Base-by-base conservation (phyloP, 1,139 yeast genomes). In the Zygoascus hellenicus region DNA sequence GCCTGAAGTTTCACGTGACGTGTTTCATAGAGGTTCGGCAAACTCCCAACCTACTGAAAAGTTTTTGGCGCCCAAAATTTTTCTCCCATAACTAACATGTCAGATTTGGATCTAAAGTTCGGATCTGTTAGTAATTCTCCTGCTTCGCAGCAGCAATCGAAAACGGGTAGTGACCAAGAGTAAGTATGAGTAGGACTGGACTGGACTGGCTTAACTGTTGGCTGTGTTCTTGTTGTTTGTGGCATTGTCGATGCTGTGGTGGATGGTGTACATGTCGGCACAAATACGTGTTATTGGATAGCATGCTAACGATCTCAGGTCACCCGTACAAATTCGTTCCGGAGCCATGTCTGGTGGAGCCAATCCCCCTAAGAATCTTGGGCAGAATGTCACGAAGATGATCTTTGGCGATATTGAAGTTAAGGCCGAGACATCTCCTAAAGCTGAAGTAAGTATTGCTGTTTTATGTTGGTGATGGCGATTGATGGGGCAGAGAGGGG, bases 361-460 rank as follows among this genome's bases (percentile, higher is more conserved):
- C 17, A 45, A 44, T 29, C 56, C 52, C 22, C 55, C 51, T 13
- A 49, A 51, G 40, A 43, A 46, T 31, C 43, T 48, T 28, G 48
- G 47, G 9, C 53, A 49, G 4, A 42, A 42, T 34, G 42, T 48
- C 28, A 33, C 49, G 13, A 51, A 43, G 37, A 49, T 48, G 47
- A 43, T 38, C 29, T 51, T 50, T 41, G 56, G 54, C 15, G 63
- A 58, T 42, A 57, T 59, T 32, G 48, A 53, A 22, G 43, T 58
- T 38, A 51, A 47, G 29, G 38, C 50, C n/a, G 49, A 46, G 26
- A 16, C 43, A 13, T 31, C 45, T 6, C 40, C 45, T 15, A 34
- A 26, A 19, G 29, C 14, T 11, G 43, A 41, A 35, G 46, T 43
- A 30, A 30, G 46, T 43, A 16, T n/a, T 14, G 19, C n/a, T 36